These are phyloP conservation scores for Xylaria venustula DNA, from an alignment of 495 filamentous ascomycete genomes.

Conservation along the genomic window DNA sequence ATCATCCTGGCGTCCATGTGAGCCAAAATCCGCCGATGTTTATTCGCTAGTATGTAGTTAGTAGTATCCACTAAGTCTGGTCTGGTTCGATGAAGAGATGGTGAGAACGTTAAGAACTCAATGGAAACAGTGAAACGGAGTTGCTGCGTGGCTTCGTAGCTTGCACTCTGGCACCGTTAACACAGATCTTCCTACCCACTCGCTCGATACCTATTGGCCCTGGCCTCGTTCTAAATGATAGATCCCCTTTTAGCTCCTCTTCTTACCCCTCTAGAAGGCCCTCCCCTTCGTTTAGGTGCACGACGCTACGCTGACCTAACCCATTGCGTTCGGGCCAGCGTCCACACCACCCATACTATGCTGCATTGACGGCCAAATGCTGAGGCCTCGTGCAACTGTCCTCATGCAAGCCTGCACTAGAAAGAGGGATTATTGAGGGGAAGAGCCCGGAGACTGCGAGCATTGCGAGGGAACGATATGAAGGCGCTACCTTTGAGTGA, in stretches of 20 bases:
- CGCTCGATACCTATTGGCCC: constrained; percentile 6
- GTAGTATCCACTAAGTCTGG: too few species aligned
- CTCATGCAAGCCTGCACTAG: constrained; percentile 16
- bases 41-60: too few species aligned
- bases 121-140: neutral
- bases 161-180: constrained; percentile 3
- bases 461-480: neutral
- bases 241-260: constrained; percentile 19
- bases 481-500: neutral
- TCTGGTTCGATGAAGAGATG: neutral
- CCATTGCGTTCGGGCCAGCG: constrained; percentile 24
- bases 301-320: constrained; percentile 8
- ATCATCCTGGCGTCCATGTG: too few species aligned
- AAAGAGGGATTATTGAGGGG: constrained; percentile 4
- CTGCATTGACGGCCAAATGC: constrained; percentile 25
- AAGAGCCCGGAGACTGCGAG: neutral
- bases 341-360: constrained; percentile 19
- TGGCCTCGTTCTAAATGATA: constrained; percentile 1
- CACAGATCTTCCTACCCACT: constrained; percentile 5
- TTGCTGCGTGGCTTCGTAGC: constrained; percentile 1
- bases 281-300: constrained; percentile 4
- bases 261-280: too few species aligned
- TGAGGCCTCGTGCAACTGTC: constrained; percentile 31
- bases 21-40: too few species aligned
- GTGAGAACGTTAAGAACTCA: neutral